These are phyloP conservation scores for Chaetomium olivaceum DNA, from an alignment of 2,329 filamentous ascomycete species.

Conservation along the genomic window DNA sequence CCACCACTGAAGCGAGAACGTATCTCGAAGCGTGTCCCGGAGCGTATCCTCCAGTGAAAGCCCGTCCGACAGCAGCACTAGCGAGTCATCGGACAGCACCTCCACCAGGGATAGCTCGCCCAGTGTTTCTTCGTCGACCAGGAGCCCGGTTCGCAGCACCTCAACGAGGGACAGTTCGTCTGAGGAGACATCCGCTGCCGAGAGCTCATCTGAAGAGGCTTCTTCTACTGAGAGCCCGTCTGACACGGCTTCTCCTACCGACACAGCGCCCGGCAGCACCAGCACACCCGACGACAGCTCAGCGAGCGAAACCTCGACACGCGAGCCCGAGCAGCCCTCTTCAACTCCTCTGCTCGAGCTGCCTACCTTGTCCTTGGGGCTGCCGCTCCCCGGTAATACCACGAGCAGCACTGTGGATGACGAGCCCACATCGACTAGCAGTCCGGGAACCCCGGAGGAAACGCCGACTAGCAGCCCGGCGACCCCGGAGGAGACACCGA, in stretches of 20 bases:
- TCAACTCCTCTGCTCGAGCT: no score
- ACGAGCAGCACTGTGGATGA: background rate
- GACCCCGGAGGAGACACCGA: background rate
- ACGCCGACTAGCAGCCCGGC: background rate
- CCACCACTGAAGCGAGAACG: background rate
- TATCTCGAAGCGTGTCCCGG: background rate
- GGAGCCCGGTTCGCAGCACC: background rate
- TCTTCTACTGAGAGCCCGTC: background rate
- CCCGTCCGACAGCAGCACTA: background rate
- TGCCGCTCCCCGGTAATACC: background rate
- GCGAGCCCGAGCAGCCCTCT: background rate
- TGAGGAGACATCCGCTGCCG: background rate
- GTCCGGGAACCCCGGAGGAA: background rate
- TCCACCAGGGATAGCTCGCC: constrained; percentile 9
- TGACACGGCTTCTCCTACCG: background rate
- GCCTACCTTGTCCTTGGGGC: no score
- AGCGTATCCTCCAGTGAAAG: background rate
- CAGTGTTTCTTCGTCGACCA: background rate
- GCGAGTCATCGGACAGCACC: constrained; percentile 2
- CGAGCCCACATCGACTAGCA: background rate
- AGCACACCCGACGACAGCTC: background rate
- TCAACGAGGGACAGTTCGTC: background rate
- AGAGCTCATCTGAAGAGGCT: background rate
- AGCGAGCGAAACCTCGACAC: background rate
- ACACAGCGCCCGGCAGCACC: background rate